Base-by-base conservation (phyloP, 805 yeast species). In the Debaryomyces hansenii region DNA sequence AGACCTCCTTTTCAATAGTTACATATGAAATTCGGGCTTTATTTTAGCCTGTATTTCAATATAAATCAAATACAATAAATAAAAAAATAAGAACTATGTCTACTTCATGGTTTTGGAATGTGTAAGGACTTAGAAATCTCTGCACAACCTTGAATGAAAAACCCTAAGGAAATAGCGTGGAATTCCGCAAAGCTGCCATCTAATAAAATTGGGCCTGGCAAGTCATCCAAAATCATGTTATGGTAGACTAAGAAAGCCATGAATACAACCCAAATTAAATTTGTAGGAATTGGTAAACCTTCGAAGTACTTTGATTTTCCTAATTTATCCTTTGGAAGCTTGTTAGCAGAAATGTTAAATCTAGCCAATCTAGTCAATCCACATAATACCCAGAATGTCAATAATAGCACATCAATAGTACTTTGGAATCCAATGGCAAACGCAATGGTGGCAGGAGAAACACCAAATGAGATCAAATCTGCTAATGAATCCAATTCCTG, bases 401-500 rank as follows among this genome's bases (percentile, higher is more conserved):
- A 77, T 18, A 87, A 62, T 48, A 89, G 72, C 3, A 84, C 87
- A 63, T 94, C 99, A 12, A 84, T 62, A 0, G 96, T 86, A 4
- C 96, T 74, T 59, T 88, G 88, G 63, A 91, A 82, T 4, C 99
- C 99, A 61, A 91, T 80, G 39, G 91, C 83, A 65, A 90, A 94
- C 4, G 96, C 99, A 64, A 89, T 84, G 12, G 90, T 77, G 48
- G 97, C 96, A 2, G 99, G 99, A 1, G 96, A 91, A 29, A 92
- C 96, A 51, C 97, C 96, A 64, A 94, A 94, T 10, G 96, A 88
- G 32, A 92, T 80, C 59, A 94, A 80, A 69, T 94, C 99, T 18
- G 99, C 99, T 57, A 94, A 78, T 1, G 97, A 91, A 64, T 94
- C 99, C 59, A 94, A 80, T 70, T 94, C 99, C 69, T 94, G 98